Evolutionary conservation across 352 stramenopile genomes (phyloP), one percentile per base, ranked within the genome.

Genomic region (Phytophthora sansomeana): DNA sequence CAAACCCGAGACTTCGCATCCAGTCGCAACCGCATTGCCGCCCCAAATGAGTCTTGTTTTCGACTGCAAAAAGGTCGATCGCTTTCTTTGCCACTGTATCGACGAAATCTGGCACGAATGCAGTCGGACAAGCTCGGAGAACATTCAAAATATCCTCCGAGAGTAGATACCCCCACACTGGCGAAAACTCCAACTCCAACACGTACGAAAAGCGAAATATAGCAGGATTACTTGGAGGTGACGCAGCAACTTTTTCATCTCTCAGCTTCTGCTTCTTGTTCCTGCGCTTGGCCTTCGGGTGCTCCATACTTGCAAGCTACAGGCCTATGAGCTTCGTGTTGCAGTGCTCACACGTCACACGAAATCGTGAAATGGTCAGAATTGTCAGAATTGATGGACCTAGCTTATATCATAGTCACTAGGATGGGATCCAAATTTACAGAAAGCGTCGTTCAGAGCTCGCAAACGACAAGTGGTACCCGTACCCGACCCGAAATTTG

Each of bases 261-360:
- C n/a, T n/a, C n/a, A n/a, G n/a, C 36, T 43, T 58, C 17, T 58
- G 58, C 38, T 41, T 66, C 58, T 66, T 66, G 47, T 11, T 66
- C 38, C n/a, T 9, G n/a, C n/a, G 26, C 11, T 17, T 16, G 3
- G 39, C 26, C 39, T 16, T 46, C n/a, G 36, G n/a, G n/a, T n/a
- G n/a, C n/a, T n/a, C n/a, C n/a, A n/a, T n/a, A n/a, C n/a, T n/a
- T n/a, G n/a, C n/a, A n/a, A n/a, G n/a, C n/a, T n/a, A n/a, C n/a
- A n/a, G 36, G 5, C 1, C 35, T 6, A 9, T 1, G 36, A 13
- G 36, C 1, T 21, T 43, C 36, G 17, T 43, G n/a, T 46, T 38
- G 13, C 1, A 11, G 39, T 46, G n/a, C n/a, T 9, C 17, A 46
- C 39, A 46, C n/a, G 58, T 58, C 4, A 87, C 57, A 42, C 60